These are phyloP conservation scores for Cyclotella baltica DNA, from an alignment of 108 stramenopile species.

Conservation along the genomic window DNA sequence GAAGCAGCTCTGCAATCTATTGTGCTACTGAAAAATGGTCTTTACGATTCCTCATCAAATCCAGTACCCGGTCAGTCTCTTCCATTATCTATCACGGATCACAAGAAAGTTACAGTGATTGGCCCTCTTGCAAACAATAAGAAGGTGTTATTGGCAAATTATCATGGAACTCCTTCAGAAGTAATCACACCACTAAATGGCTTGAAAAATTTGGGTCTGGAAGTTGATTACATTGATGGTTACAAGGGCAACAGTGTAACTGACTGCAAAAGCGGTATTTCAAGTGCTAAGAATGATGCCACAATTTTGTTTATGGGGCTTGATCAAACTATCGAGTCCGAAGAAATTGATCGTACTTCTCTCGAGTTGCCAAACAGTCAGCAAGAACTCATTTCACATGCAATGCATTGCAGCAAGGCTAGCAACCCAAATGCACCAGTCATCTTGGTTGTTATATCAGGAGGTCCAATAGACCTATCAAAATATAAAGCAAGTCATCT, in stretches of 20 bases:
- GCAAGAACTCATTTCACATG: constrained; percentile 29
- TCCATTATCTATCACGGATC: constrained; percentile 40
- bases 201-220: constrained; percentile 36
- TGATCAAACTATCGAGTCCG: constrained; percentile 51
- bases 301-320: constrained; percentile 55
- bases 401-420: background rate
- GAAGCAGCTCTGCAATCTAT: constrained; percentile 63
- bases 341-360: constrained; percentile 56
- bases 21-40: constrained; percentile 54
- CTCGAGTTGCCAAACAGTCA: constrained; percentile 60
- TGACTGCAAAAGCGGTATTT: background rate
- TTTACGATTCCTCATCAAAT: background rate
- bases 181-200: constrained; percentile 24
- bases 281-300: constrained; percentile 23
- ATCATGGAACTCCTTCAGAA: constrained; percentile 38
- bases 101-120: constrained; percentile 48
- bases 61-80: constrained; percentile 5
- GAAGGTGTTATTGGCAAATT: constrained; percentile 45
- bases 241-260: background rate
- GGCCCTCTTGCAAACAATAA: constrained; percentile 61
- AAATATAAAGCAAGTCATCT: constrained; percentile 33
- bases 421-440: constrained; percentile 12
- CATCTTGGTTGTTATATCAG: constrained; percentile 28
- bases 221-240: constrained; percentile 12
- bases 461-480: constrained; percentile 31